Base-by-base conservation (phyloP, 495 filamentous ascomycete species). In the Aspergillus bertholletiae region DNA sequence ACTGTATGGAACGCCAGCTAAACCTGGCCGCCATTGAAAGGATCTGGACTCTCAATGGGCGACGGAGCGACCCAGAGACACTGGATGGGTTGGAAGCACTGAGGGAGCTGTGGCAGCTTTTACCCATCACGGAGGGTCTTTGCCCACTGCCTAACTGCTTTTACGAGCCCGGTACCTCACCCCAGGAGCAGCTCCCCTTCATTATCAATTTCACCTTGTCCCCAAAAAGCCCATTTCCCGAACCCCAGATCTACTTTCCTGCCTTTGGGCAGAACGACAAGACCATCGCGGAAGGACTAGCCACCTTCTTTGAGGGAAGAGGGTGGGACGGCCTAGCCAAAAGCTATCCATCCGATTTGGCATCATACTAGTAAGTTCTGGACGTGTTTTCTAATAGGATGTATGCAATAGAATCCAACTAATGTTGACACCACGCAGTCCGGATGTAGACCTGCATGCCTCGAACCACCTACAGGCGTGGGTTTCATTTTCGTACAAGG, bases 181-280 rank as follows among this genome's bases (percentile, higher is more conserved):
- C 43, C 1, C n/a, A 46, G n/a, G 43, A 46, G 26, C 43, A 7
- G 15, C 22, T 46, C 7, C 43, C 43, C 22, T 6, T 4, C 7
- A 46, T 46, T 21, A 23, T 23, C 9, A 58, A 65, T 12, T 46
- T 26, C 43, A 46, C 43, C 5, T 12, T 46, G 1, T 8, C 13
- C 22, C 22, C 18, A 2, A 23, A 46, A 7, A 11, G 27, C 22
- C 43, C 43, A 3, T 0, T 46, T 2, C 20, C 43, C 12, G 46
- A 61, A 39, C 62, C 62, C 1, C 49, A 57, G 48, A 24, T 65
- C 7, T 65, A 65, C 24, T 56, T 61, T 18, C 13, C 46, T 0
- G 32, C 41, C 0, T 57, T 55, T 27, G 58, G 56, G 0, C 46
- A 51, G 45, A 54, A 43, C 13, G 62, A 62, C 20, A 37, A 30